Conservation (phyloP, 495 filamentous ascomycete genomes). For the Trichoderma asperelloides region DNA sequence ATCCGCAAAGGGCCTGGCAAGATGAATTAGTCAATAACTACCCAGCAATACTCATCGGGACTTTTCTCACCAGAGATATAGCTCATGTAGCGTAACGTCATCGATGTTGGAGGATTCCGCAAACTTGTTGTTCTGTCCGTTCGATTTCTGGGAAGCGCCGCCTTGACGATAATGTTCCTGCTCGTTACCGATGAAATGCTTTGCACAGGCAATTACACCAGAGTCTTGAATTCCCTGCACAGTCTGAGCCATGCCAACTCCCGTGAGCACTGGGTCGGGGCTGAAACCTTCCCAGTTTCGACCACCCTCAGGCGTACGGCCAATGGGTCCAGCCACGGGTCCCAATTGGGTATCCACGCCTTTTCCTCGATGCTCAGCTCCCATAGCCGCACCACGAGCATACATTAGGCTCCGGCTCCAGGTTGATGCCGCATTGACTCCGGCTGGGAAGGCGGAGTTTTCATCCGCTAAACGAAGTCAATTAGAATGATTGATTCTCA, state of each 20-base stretch:
- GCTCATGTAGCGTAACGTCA: conserved; percentile 57
- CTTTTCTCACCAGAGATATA: conserved; percentile 49
- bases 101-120: conserved; percentile 48
- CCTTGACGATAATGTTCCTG: conserved; percentile 30
- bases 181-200: conserved; percentile 49
- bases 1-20: conserved; percentile 61
- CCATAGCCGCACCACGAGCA: conserved; percentile 47
- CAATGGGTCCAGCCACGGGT: conserved; percentile 45
- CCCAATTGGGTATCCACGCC: conserved; percentile 48
- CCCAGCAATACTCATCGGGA: background rate
- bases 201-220: conserved; percentile 51
- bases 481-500: conserved; percentile 10
- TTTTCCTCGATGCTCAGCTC: conserved; percentile 52
- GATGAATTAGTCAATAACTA: conserved; percentile 33
- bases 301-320: conserved; percentile 51
- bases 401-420: conserved; percentile 59
- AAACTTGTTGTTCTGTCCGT: conserved; percentile 14
- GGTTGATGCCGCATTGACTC: conserved; percentile 66
- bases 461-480: background rate
- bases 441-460: conserved; percentile 58
- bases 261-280: conserved; percentile 51
- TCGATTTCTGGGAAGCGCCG: background rate
- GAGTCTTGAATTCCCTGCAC: conserved; percentile 47
- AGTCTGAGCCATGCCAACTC: conserved; percentile 44
- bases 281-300: conserved; percentile 63